Conservation (phyloP, 192 early-diverging fungal genomes). For the Coemansia sp. region DNA sequence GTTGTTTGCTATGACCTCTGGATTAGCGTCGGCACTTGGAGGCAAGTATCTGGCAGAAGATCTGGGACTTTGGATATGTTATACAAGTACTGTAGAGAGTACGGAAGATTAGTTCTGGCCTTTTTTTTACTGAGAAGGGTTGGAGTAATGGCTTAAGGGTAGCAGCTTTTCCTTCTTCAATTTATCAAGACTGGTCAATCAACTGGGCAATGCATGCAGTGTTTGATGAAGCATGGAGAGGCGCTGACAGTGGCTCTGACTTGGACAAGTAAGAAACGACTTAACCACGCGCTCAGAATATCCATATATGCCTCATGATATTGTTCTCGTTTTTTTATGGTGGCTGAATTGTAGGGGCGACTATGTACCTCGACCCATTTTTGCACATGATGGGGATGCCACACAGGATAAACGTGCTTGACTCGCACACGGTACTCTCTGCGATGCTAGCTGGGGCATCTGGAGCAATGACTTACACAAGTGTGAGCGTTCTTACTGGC, state of each 20-base stretch:
- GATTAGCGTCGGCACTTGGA: slow-evolving; percentile 39
- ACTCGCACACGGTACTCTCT: slow-evolving; percentile 45
- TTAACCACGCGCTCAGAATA: no score
- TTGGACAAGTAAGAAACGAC: no score
- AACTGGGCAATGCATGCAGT: no score
- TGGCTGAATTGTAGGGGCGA: slow-evolving; percentile 22
- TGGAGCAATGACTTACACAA: slow-evolving; percentile 50
- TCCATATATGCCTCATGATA: no score
- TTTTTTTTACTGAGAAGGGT: no score
- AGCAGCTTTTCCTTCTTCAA: no score
- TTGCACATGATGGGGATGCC: slow-evolving; percentile 34
- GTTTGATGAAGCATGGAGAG: not conserved
- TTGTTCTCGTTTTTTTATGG: not conserved
- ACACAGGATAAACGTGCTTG: slow-evolving; percentile 30
- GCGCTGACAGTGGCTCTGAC: not conserved
- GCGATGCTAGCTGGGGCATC: slow-evolving; percentile 39
- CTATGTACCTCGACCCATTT: slow-evolving; percentile 43
- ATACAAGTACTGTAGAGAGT: no score
- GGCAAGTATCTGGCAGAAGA: slow-evolving; percentile 17
- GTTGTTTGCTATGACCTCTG: slow-evolving; percentile 46
- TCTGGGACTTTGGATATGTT: no score
- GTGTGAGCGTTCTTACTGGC: slow-evolving; percentile 34
- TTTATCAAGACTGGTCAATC: no score
- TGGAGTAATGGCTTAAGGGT: no score
- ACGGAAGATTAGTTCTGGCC: no score